phyloP scores from a whole-genome alignment of 2,329 filamentous ascomycete genomes.

The Neurospora sp. region DNA sequence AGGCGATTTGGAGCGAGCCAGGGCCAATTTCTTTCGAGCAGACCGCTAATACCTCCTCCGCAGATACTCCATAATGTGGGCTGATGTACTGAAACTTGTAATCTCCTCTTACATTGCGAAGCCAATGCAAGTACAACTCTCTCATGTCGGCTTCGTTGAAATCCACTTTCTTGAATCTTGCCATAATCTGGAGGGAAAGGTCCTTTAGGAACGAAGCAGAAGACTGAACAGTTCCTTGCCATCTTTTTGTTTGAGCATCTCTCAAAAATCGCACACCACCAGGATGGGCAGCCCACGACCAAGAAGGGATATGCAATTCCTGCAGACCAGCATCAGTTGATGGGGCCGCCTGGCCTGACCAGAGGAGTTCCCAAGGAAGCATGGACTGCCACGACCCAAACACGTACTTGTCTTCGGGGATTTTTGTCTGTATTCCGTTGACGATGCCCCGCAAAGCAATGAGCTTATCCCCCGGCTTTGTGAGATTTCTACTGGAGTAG shows the following conservation, averaged over 20 bases:
- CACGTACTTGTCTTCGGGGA: background rate
- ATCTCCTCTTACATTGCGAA: too few species aligned
- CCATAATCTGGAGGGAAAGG: background rate
- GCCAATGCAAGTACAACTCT: too few species aligned
- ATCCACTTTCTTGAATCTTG: too few species aligned
- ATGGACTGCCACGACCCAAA: background rate
- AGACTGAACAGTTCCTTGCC: background rate
- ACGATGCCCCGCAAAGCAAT: background rate
- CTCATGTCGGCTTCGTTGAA: too few species aligned
- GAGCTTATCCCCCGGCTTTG: background rate
- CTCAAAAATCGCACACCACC: background rate
- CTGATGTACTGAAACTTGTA: too few species aligned
- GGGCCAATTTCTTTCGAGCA: fast-evolving
- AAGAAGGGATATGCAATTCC: background rate
- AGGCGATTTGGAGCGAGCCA: background rate
- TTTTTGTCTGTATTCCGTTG: background rate
- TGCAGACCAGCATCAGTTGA: background rate
- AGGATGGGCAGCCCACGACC: background rate
- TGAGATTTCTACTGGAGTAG: background rate
- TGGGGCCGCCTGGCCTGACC: background rate
- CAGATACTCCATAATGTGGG: too few species aligned
- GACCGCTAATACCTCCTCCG: background rate
- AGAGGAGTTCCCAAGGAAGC: background rate
- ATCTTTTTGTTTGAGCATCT: too few species aligned
- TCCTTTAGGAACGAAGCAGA: background rate